Percentiles rank a stretch among this genome's conserved stretches.
Evolutionary conservation across 1,284 basidiomycete species (phyloP).

Genomic region (Tilletia caries): DNA sequence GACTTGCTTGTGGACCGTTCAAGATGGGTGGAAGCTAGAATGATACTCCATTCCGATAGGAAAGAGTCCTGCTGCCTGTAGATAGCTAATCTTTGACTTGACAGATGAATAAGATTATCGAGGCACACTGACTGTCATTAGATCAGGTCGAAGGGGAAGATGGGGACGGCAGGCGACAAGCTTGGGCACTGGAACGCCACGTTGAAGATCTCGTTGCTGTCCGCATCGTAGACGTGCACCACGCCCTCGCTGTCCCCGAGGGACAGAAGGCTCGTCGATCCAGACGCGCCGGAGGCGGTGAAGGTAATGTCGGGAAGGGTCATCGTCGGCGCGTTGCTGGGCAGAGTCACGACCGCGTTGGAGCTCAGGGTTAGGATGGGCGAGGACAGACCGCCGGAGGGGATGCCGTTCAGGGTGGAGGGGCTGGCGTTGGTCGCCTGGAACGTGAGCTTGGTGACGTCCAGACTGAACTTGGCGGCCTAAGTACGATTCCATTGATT

Average conservation of each 20-base stretch:
- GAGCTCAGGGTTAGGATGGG: neutral
- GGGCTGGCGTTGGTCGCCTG: neutral
- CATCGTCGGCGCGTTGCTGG: neutral
- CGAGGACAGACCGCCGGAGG: neutral
- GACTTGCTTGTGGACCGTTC: too few species aligned
- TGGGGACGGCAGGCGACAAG: neutral
- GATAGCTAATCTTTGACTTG: too few species aligned
- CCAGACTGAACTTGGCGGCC: neutral
- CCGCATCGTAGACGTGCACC: neutral
- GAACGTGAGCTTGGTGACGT: neutral
- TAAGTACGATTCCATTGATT: too few species aligned
- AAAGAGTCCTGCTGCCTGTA: too few species aligned
- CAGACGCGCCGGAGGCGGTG: neutral
- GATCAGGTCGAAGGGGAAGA: constrained; percentile 9
- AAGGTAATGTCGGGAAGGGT: constrained; percentile 12
- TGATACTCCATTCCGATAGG: too few species aligned
- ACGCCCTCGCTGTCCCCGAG: neutral
- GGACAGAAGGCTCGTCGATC: neutral
- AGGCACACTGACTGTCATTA: too few species aligned
- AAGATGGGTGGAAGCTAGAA: too few species aligned
- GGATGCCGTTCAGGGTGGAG: neutral
- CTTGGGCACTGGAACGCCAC: neutral
- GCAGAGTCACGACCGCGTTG: neutral
- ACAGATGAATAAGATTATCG: too few species aligned
- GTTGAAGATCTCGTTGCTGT: constrained; percentile 2